Evolutionary conservation across 495 filamentous ascomycete genomes (phyloP).

Genomic region (Lepraria neglecta): DNA sequence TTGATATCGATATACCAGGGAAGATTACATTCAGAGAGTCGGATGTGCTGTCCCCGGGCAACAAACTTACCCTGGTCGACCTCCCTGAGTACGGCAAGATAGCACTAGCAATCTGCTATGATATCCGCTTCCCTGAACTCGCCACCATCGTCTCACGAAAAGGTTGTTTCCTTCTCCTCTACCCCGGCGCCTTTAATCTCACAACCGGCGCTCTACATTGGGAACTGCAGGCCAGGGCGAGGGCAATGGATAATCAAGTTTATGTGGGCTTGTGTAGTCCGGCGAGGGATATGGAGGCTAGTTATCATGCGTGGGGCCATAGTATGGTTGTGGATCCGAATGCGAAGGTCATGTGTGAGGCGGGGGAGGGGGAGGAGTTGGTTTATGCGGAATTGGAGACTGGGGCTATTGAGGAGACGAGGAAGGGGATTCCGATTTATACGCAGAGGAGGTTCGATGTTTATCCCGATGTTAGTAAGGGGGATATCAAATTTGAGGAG

Average conservation of each 20-base stretch:
- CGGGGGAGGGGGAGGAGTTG: conserved; percentile 68
- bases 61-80: conserved; percentile 73
- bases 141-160: conserved; percentile 83
- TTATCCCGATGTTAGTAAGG: conserved; percentile 76
- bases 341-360: conserved; percentile 67
- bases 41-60: conserved; percentile 78
- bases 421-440: conserved; percentile 78
- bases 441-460: conserved; percentile 90
- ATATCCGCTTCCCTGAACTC: conserved; percentile 91
- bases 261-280: conserved; percentile 93
- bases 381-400: conserved; percentile 68
- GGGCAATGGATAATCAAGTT: conserved; percentile 90
- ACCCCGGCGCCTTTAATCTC: conserved; percentile 92
- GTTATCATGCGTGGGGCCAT: conserved; percentile 89
- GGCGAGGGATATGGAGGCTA: conserved; percentile 67
- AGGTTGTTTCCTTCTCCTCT: conserved; percentile 75
- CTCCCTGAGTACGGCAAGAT: conserved; percentile 80
- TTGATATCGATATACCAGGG: conserved; percentile 97
- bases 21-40: conserved; percentile 88
- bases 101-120: conserved; percentile 90
- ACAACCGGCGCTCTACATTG: conserved; percentile 92
- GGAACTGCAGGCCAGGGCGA: conserved; percentile 71
- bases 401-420: conserved; percentile 64
- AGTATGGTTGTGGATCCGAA: conserved; percentile 86
- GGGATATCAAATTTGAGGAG: conserved; percentile 27